phyloP scores from a whole-genome alignment of 2,329 filamentous ascomycete genomes.

The Fusarium sp. region DNA sequence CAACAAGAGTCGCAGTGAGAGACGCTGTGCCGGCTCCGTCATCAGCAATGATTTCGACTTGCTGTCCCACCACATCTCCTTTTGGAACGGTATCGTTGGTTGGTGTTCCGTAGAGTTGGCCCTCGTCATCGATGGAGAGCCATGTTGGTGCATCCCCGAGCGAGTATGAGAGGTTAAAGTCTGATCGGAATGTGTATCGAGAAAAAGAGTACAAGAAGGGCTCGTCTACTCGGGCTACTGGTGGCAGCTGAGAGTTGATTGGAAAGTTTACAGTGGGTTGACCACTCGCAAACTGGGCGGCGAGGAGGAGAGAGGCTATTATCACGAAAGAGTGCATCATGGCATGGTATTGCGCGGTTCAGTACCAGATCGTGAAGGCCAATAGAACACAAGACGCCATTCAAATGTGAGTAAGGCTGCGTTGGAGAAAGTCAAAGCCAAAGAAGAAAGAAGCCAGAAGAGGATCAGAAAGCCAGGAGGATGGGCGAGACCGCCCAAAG shows the following conservation, averaged over 20 bases:
- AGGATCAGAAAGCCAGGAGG: slow-evolving; percentile 23
- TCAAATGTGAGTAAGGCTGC: slow-evolving; percentile 13
- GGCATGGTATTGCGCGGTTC: slow-evolving; percentile 34
- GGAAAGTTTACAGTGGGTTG: slow-evolving; percentile 67
- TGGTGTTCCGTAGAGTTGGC: slow-evolving; percentile 76
- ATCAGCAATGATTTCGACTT: slow-evolving; percentile 72
- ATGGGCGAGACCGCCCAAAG: slow-evolving; percentile 25
- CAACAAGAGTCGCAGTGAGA: slow-evolving; percentile 73
- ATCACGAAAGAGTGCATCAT: slow-evolving; percentile 45
- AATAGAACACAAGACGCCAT: slow-evolving; percentile 33
- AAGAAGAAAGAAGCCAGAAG: slow-evolving; percentile 25
- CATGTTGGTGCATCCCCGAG: slow-evolving; percentile 72
- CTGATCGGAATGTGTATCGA: slow-evolving; percentile 73
- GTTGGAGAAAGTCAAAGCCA: slow-evolving; percentile 18
- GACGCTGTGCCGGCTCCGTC: slow-evolving; percentile 69
- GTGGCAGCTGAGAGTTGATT: slow-evolving; percentile 83
- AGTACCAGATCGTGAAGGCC: slow-evolving; percentile 34
- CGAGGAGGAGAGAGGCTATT: slow-evolving; percentile 41
- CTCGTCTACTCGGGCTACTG: slow-evolving; percentile 73
- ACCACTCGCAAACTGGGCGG: slow-evolving; percentile 46
- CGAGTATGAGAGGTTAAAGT: slow-evolving; percentile 70
- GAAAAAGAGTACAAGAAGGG: slow-evolving; percentile 77
- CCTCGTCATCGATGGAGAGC: slow-evolving; percentile 73
- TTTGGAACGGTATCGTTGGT: slow-evolving; percentile 56
- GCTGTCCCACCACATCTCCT: slow-evolving; percentile 64